Evolutionary conservation across 2,329 filamentous ascomycete species (phyloP), one percentile per base, ranked within the genome.

Genomic region (Grosmannia penicillata): DNA sequence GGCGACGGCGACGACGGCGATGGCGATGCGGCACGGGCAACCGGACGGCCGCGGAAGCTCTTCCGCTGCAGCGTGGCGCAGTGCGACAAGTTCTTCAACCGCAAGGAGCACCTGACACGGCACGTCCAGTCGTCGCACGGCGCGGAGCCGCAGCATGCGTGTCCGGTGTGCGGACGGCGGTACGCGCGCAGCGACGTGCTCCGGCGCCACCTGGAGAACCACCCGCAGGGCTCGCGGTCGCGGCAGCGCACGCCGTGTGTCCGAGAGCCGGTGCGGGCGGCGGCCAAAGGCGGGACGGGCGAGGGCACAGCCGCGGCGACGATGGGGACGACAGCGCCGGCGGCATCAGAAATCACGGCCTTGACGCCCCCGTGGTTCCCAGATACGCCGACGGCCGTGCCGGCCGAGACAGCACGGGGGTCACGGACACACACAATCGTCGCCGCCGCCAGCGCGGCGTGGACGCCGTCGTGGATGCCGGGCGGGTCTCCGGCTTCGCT

Each of bases 121-220:
- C 38, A 40, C 17, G 15, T 40, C 33, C 27, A 32, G 29, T 40
- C 38, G 4, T 36, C 38, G 8, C 38, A 40, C 25, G 32, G 24
- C 25, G 19, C 38, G 8, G 22, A 40, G 6, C 38, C 33, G 10
- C 33, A 28, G 28, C 28, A 40, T 23, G 38, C 36, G 15, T 40
- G 38, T 22, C 33, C 23, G 6, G 33, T 40, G 8, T 40, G 38
- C 17, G 33, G 38, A 3, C 33, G 38, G 9, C 38, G 38, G 3
- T 40, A 40, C 24, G 38, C 33, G 7, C 22, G 38, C 24, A 40
- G 38, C 24, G 38, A 40, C 29, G 38, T 40, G 13, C 38, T 40
- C 15, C 36, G 37, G 11, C 38, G 38, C 18, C 38, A 40, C 19
- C 6, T 40, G 4, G 33, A 37, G 28, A 36, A 40, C 33, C 38